Percentiles rank a stretch among this genome's conserved stretches.
Conservation (phyloP, 2,329 filamentous ascomycete genomes). For the Samsoniella hepiali region DNA sequence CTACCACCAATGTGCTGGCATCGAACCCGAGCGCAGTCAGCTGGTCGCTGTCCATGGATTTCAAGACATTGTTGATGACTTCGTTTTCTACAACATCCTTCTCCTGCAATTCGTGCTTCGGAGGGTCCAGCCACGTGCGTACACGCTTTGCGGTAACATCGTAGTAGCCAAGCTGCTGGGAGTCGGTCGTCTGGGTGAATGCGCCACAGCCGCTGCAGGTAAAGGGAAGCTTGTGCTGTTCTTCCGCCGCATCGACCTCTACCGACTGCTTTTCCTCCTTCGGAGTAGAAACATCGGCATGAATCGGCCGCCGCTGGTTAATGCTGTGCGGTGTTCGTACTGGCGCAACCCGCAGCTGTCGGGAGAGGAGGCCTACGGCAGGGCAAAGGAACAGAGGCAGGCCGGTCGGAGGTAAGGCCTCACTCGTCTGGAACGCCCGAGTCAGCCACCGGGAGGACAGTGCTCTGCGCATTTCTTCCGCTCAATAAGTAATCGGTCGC, state of each 20-base stretch:
- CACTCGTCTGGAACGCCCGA: conserved; percentile 41
- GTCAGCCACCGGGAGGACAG: conserved; percentile 42
- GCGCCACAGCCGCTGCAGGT: conserved; percentile 65
- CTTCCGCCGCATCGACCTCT: not conserved
- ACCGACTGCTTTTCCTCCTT: not conserved
- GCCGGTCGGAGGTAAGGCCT: conserved; percentile 35
- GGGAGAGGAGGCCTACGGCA: conserved; percentile 31
- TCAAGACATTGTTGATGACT: conserved; percentile 46
- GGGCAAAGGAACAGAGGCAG: conserved; percentile 50
- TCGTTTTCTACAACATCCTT: conserved; percentile 38
- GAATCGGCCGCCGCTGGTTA: conserved; percentile 27
- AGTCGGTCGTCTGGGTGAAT: conserved; percentile 53
- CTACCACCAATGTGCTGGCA: conserved; percentile 36
- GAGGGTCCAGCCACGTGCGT: conserved; percentile 40
- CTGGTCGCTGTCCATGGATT: conserved; percentile 38
- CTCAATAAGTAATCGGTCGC: not conserved
- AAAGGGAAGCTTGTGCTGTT: conserved; percentile 42
- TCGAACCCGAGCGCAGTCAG: conserved; percentile 47
- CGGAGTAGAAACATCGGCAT: conserved; percentile 24
- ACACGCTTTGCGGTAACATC: conserved; percentile 50
- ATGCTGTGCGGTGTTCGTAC: conserved; percentile 11
- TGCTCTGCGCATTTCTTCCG: conserved; percentile 42
- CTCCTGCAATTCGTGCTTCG: conserved; percentile 20
- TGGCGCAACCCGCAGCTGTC: not conserved
- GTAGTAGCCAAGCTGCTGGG: conserved; percentile 55